Conservation (phyloP, 805 yeast species). For the Maudiozyma pseudohumilis region DNA sequence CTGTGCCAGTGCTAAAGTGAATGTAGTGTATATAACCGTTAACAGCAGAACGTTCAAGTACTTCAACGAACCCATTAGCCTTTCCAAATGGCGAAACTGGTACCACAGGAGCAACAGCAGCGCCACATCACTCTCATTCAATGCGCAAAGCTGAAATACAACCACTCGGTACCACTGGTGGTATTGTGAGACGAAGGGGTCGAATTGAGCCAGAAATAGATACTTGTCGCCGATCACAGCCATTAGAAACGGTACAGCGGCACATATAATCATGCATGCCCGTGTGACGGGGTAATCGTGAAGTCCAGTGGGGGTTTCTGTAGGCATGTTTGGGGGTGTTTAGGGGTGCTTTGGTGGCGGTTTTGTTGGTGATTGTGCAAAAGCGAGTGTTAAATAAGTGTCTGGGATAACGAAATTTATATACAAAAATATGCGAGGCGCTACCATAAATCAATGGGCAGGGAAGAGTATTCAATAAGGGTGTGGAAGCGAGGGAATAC, state of each 20-base stretch:
- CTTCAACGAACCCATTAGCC: conserved; percentile 47
- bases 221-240: conserved; percentile 22
- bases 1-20: conserved; percentile 31
- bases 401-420: too few species aligned
- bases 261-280: conserved; percentile 19
- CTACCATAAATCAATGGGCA: too few species aligned
- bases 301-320: conserved; percentile 12
- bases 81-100: conserved; percentile 45
- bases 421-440: too few species aligned
- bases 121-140: conserved; percentile 51
- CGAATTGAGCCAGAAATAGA: conserved; percentile 20
- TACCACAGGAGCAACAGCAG: conserved; percentile 37
- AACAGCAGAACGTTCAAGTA: conserved; percentile 39
- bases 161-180: conserved; percentile 48
- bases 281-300: conserved; percentile 23
- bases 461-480: too few species aligned
- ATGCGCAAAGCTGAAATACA: conserved; percentile 41
- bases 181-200: conserved; percentile 46
- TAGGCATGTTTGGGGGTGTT: conserved; percentile 8
- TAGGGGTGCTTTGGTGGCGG: too few species aligned
- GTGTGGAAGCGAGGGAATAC: too few species aligned
- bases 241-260: conserved; percentile 20
- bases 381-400: too few species aligned
- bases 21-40: conserved; percentile 39
- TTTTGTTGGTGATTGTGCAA: too few species aligned